Percentiles rank a stretch among this genome's conserved stretches.
Conservation (phyloP, 2,329 filamentous ascomycete genomes). For the Lizonia empirigonia region DNA sequence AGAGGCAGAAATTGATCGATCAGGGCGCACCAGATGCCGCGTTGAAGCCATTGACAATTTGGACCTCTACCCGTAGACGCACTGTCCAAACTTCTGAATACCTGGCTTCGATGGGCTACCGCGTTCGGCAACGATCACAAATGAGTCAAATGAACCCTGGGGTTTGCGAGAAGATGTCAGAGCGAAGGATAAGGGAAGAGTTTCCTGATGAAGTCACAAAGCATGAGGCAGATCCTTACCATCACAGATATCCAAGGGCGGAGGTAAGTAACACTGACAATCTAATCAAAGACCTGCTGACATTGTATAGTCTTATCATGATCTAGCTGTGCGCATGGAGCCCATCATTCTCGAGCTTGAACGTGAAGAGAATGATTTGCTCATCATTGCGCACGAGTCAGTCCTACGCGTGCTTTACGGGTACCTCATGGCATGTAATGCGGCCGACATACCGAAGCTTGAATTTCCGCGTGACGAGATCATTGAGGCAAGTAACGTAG, state of each 20-base stretch:
- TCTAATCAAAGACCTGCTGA: slow-evolving; percentile 22
- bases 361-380: slow-evolving; percentile 93
- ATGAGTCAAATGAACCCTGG: slow-evolving; percentile 98
- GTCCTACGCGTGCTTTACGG: slow-evolving; percentile 97
- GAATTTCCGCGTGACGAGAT: slow-evolving; percentile 96
- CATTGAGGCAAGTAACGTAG: slow-evolving; percentile 69
- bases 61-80: slow-evolving; percentile 90
- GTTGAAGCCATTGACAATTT: slow-evolving; percentile 82
- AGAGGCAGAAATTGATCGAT: slow-evolving; percentile 71
- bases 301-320: slow-evolving; percentile 81
- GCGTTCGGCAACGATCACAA: slow-evolving; percentile 88
- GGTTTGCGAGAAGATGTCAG: slow-evolving; percentile 91
- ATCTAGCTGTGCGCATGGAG: slow-evolving; percentile 95
- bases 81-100: slow-evolving; percentile 89
- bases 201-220: slow-evolving; percentile 92
- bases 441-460: slow-evolving; percentile 88
- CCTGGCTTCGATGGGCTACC: slow-evolving; percentile 79
- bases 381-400: slow-evolving; percentile 97
- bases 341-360: slow-evolving; percentile 97
- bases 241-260: slow-evolving; percentile 92
- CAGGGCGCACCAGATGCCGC: slow-evolving; percentile 70
- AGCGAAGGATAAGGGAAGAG: slow-evolving; percentile 75
- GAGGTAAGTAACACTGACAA: slow-evolving; percentile 65
- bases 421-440: slow-evolving; percentile 98
- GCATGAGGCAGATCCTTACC: slow-evolving; percentile 93